A percentile compares a stretch with the other conserved stretches of the same genome.
These are phyloP conservation scores for Inga oerstediana DNA, from an alignment of 306 rosid species.

Conservation along the genomic window DNA sequence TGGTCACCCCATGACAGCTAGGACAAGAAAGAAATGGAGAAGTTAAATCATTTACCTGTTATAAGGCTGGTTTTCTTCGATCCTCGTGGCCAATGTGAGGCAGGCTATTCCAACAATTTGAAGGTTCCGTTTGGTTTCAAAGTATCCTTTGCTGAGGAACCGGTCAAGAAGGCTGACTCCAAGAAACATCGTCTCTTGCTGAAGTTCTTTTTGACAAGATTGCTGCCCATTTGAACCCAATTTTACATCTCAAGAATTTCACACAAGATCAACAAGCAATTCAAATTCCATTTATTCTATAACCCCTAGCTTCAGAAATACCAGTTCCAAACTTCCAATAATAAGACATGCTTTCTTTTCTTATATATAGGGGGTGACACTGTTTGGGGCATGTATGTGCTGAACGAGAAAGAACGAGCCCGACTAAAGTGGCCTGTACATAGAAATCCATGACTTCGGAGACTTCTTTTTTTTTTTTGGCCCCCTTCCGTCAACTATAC, in stretches of 20 bases:
- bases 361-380: not conserved
- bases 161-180: constrained; percentile 83
- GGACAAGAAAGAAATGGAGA: constrained; percentile 1
- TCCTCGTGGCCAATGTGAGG: constrained; percentile 79
- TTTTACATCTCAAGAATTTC: constrained; percentile 23
- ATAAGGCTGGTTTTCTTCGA: constrained; percentile 87
- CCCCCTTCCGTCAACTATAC: not conserved
- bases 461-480: not conserved
- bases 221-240: constrained; percentile 53
- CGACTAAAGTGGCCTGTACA: not conserved
- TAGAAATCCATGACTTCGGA: not conserved
- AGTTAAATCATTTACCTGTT: constrained; percentile 56
- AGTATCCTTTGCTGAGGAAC: constrained; percentile 81
- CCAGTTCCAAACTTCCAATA: not conserved
- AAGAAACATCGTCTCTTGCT: constrained; percentile 82
- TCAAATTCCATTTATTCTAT: constrained; percentile 3
- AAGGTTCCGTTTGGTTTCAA: constrained; percentile 57
- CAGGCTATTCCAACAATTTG: constrained; percentile 86
- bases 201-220: constrained; percentile 55
- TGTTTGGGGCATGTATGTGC: not conserved
- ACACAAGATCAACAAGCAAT: constrained; percentile 12
- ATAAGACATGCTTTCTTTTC: not conserved
- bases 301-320: not conserved
- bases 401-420: not conserved
- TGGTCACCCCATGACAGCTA: not conserved